Percentiles rank a stretch among this genome's conserved stretches.
These are phyloP conservation scores for Hemisphaericaspora lyxosophila DNA, from an alignment of 1,139 yeast species.

Conservation along the genomic window DNA sequence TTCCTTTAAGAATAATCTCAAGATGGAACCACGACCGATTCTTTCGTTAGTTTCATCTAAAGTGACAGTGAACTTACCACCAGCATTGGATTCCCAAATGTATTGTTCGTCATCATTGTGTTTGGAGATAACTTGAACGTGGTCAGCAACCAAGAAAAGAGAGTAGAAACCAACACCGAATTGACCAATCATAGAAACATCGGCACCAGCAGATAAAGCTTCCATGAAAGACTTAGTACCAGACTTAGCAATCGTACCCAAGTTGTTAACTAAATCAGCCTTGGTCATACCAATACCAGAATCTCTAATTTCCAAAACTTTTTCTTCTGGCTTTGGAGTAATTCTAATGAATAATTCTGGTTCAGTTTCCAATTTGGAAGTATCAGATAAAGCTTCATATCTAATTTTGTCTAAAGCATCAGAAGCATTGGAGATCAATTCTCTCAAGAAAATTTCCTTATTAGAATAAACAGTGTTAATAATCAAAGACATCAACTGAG, in stretches of 20 bases:
- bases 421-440: slow-evolving; percentile 96
- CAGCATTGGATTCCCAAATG: slow-evolving; percentile 99
- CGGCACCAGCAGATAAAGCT: slow-evolving; percentile 99
- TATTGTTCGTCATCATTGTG: slow-evolving; percentile 99
- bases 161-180: slow-evolving; percentile 99
- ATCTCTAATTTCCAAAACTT: slow-evolving; percentile 95
- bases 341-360: slow-evolving; percentile 97
- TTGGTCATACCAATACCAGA: slow-evolving; percentile 99
- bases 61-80: slow-evolving; percentile 97
- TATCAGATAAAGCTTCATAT: slow-evolving; percentile 93
- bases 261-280: slow-evolving; percentile 97
- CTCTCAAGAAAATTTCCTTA: slow-evolving; percentile 99
- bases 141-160: slow-evolving; percentile 98
- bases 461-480: slow-evolving; percentile 99
- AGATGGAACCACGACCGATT: slow-evolving; percentile 91
- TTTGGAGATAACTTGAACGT: slow-evolving; percentile 97
- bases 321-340: slow-evolving; percentile 93
- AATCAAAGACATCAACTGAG: slow-evolving; percentile 99
- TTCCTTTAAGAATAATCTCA: slow-evolving; percentile 96
- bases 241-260: slow-evolving; percentile 99
- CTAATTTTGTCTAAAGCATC: slow-evolving; percentile 86
- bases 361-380: slow-evolving; percentile 88
- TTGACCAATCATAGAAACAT: slow-evolving; percentile 99
- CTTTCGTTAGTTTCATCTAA: slow-evolving; percentile 83
- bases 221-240: slow-evolving; percentile 99